Percentiles rank a stretch among this genome's conserved stretches.
Conservation (phyloP, 176 grass and related monocot species). For the Triticum monococcum region DNA sequence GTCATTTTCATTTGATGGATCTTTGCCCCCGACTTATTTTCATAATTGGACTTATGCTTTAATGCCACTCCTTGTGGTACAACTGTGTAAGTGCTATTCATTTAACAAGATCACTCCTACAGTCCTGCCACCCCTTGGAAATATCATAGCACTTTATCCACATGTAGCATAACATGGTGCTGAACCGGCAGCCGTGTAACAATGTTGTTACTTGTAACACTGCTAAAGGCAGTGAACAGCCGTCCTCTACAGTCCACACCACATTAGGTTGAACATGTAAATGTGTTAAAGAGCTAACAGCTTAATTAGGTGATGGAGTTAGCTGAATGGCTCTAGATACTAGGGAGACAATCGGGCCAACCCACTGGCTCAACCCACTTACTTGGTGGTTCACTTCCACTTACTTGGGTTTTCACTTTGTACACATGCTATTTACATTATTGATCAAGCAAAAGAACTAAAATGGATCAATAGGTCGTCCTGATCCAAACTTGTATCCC, state of each 20-base stretch:
- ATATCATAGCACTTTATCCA: slow-evolving; percentile 1
- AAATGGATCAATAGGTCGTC: not conserved
- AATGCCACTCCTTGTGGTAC: not conserved
- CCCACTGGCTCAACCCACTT: not conserved
- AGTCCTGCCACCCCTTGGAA: not conserved
- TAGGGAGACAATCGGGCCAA: not conserved
- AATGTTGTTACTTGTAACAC: not conserved
- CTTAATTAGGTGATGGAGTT: not conserved
- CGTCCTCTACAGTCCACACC: not conserved
- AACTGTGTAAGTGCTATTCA: not conserved
- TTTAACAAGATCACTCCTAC: not conserved
- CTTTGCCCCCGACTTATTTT: not conserved
- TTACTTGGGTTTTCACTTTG: not conserved
- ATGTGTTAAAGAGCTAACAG: not conserved
- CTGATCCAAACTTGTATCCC: not conserved
- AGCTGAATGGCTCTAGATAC: not conserved
- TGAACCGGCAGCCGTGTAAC: slow-evolving; percentile 6
- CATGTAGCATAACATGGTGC: not conserved
- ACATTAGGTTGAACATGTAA: slow-evolving; percentile 13
- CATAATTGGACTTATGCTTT: not conserved
- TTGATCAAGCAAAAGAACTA: not conserved
- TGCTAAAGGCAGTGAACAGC: not conserved
- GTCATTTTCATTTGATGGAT: not conserved
- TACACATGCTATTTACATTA: slow-evolving; percentile 4
- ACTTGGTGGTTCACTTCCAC: not conserved